A percentile compares a stretch with the other conserved stretches of the same genome.
Evolutionary conservation across 129 eudicot genomes (phyloP).

Genomic region (Mikania micrantha): DNA sequence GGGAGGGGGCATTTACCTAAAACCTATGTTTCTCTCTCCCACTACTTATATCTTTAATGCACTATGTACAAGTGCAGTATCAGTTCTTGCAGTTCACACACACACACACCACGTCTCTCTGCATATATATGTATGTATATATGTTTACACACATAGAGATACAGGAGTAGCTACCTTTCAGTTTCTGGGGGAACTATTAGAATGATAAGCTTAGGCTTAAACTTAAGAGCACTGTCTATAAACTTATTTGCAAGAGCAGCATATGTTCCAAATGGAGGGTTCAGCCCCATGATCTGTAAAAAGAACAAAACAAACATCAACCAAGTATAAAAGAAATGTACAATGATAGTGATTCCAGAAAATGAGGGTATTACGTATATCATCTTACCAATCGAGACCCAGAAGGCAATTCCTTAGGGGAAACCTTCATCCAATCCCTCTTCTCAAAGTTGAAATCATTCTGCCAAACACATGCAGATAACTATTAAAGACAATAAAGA

Average conservation of each 20-base stretch:
- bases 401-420: slow-evolving; percentile 47
- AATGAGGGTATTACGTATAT: neutral
- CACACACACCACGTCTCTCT: neutral
- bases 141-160: neutral
- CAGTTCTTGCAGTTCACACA: neutral
- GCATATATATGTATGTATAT: neutral
- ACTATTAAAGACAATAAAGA: slow-evolving; percentile 8
- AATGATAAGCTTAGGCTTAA: slow-evolving; percentile 71
- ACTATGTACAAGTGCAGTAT: neutral
- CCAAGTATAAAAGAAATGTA: neutral
- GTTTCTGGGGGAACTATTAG: slow-evolving; percentile 80
- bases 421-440: slow-evolving; percentile 77
- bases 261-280: slow-evolving; percentile 77
- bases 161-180: slow-evolving; percentile 32
- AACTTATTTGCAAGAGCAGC: slow-evolving; percentile 73
- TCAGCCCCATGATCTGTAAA: slow-evolving; percentile 81
- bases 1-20: too few relatives aligned
- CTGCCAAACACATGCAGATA: slow-evolving; percentile 28
- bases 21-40: too few relatives aligned
- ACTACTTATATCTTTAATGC: too few relatives aligned
- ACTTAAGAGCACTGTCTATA: slow-evolving; percentile 55
- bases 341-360: neutral
- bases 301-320: neutral
- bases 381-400: slow-evolving; percentile 62
- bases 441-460: slow-evolving; percentile 72